phyloP scores from a whole-genome alignment of 768 basidiomycete genomes.

The Trametes gibbosa region DNA sequence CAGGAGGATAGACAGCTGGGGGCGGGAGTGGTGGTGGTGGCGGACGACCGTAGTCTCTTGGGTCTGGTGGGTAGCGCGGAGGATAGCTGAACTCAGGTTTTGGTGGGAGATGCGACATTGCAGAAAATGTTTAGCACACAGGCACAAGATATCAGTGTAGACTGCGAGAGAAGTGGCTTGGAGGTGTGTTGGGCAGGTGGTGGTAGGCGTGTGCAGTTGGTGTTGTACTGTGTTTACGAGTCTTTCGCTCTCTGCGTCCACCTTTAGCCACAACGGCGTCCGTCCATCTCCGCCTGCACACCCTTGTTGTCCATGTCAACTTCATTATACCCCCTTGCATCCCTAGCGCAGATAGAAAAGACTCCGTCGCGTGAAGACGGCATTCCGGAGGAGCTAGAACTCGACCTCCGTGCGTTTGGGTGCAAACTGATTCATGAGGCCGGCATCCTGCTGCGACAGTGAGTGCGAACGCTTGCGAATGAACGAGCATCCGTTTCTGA shows the following conservation, averaged over 20 bases:
- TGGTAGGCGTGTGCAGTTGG: background rate
- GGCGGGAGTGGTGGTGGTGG: background rate
- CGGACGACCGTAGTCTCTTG: constrained; percentile 24
- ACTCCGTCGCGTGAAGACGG: constrained; percentile 85
- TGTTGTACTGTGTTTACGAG: constrained; percentile 24
- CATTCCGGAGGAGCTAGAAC: constrained; percentile 76
- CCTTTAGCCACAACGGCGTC: background rate
- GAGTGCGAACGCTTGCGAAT: constrained; percentile 27
- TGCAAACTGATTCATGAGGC: constrained; percentile 96
- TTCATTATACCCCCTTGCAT: constrained; percentile 76
- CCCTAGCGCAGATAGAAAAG: constrained; percentile 69
- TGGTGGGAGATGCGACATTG: constrained; percentile 32
- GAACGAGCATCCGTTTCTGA: background rate
- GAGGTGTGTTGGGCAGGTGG: background rate
- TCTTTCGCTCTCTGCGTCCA: background rate
- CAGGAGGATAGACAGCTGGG: constrained; percentile 5
- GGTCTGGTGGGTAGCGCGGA: constrained; percentile 25
- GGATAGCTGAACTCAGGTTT: constrained; percentile 32
- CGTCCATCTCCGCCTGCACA: background rate
- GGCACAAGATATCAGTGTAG: background rate
- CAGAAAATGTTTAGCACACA: background rate
- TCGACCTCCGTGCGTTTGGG: constrained; percentile 85
- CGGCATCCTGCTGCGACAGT: constrained; percentile 90
- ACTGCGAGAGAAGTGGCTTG: background rate
- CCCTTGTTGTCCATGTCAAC: constrained; percentile 22